Evolutionary conservation across 116 monocot species (phyloP), one percentile per base, ranked within the genome.

Genomic region (Posidonia oceanica): DNA sequence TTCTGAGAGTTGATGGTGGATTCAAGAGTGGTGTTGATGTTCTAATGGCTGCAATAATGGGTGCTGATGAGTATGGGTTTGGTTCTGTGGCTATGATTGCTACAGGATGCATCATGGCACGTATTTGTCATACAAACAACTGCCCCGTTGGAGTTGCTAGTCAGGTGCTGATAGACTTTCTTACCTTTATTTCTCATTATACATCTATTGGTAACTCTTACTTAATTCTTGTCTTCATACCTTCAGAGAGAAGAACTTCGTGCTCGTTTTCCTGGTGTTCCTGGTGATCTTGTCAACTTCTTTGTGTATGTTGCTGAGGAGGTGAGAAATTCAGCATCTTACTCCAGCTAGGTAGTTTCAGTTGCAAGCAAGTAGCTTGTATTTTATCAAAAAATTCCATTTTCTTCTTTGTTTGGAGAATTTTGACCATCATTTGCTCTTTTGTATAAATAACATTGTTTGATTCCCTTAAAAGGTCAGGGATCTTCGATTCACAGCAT

Each of bases 31-130:
- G 98, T 13, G 54, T 90, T 65, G 98, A 98, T 81, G 98, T 98
- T 52, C 81, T 98, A 60, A 88, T 98, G 88, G 98, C 93, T 82
- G 98, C 98, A 64, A 74, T 82, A 23, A 90, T 98, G 93, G 98
- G 98, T 66, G 98, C 98, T 68, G 98, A 99, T 81, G 98, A 99
- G 73, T 99, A 86, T 90, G 93, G 98, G 53, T 99, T 99, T 81
- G 98, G 98, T 59, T 99, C 93, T 63, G 90, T 93, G 7, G 98
- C 98, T 71, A 99, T 99, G 98, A 99, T 99, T 76, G 98, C 98
- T 56, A 99, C 98, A 39, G 98, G 98, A 63, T 99, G 98, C 86
- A 84, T 99, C 52, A 98, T 98, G 98, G 98, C 98, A 48, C 90
- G 93, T 51, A 93, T 93, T 60, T 99, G 98, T 79, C 98, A 99